A percentile compares a stretch with the other conserved stretches of the same genome.
These are phyloP conservation scores for Pichia sp. DNA, from an alignment of 1,139 yeast genomes.

Conservation along the genomic window DNA sequence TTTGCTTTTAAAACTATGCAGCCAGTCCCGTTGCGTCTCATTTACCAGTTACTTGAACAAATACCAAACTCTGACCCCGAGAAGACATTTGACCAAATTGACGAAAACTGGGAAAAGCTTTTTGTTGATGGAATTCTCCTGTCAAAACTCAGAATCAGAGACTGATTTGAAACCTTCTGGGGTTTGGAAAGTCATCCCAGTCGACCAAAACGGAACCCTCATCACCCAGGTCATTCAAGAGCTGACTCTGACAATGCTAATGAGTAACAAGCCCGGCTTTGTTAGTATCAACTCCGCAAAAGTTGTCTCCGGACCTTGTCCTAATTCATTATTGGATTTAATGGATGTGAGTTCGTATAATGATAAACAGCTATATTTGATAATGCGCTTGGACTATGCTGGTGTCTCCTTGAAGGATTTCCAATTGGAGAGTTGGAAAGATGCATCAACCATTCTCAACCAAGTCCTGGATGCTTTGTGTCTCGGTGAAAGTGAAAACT, in stretches of 20 bases:
- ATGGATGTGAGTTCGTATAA: conserved; percentile 1
- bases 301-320: conserved; percentile 45
- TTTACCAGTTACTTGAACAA: conserved; percentile 31
- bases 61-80: conserved; percentile 10
- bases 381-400: conserved; percentile 43
- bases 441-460: conserved; percentile 51
- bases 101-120: conserved; percentile 1
- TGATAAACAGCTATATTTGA: conserved; percentile 38
- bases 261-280: conserved; percentile 32
- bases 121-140: conserved; percentile 41
- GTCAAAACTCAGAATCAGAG: conserved; percentile 39
- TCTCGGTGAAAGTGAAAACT: conserved; percentile 46
- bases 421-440: conserved; percentile 44
- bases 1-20: conserved; percentile 36
- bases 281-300: conserved; percentile 38
- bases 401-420: conserved; percentile 46
- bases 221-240: conserved; percentile 45
- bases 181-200: conserved; percentile 48
- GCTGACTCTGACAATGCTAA: conserved; percentile 38
- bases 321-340: conserved; percentile 24
- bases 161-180: conserved; percentile 21
- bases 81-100: conserved; percentile 13
- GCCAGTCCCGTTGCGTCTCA: conserved; percentile 29
- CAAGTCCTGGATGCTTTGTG: conserved; percentile 45
- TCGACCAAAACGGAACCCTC: conserved; percentile 39